These are phyloP conservation scores for Trichoderma koningii DNA, from an alignment of 2,329 filamentous ascomycete species.

Conservation along the genomic window DNA sequence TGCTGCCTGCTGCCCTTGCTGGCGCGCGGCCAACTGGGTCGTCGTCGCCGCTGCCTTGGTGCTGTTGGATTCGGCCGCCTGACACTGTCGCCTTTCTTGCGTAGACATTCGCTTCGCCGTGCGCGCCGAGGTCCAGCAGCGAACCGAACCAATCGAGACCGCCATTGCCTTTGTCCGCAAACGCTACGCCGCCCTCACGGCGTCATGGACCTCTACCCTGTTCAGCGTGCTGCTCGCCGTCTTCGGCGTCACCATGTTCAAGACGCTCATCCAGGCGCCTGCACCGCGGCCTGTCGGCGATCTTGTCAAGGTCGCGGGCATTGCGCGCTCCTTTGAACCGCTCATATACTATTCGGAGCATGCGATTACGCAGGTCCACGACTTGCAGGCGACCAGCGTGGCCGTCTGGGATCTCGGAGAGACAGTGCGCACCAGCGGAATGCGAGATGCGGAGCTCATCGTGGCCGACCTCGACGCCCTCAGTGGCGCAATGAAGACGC, in stretches of 20 bases:
- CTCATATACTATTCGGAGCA: constrained; percentile 94
- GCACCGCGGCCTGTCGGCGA: constrained; percentile 53
- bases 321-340: constrained; percentile 90
- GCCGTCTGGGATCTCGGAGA: constrained; percentile 95
- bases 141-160: constrained; percentile 79
- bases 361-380: constrained; percentile 80
- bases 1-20: constrained; percentile 10
- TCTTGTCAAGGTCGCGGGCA: constrained; percentile 83
- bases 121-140: constrained; percentile 84
- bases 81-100: background rate
- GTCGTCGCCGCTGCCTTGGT: background rate
- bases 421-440: constrained; percentile 83
- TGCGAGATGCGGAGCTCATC: constrained; percentile 86
- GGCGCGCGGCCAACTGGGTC: constrained; percentile 4
- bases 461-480: constrained; percentile 82
- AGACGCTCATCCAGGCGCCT: constrained; percentile 70
- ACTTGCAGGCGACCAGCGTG: constrained; percentile 86
- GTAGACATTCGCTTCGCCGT: constrained; percentile 86
- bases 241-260: constrained; percentile 65
- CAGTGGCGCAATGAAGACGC: constrained; percentile 79
- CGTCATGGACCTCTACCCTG: constrained; percentile 69
- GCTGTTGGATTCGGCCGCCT: constrained; percentile 6
- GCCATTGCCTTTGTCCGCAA: constrained; percentile 64
- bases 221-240: constrained; percentile 63
- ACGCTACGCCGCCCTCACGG: constrained; percentile 62